Base-by-base conservation (phyloP, 2,329 filamentous ascomycete species). In the Paecilomyces sp. region DNA sequence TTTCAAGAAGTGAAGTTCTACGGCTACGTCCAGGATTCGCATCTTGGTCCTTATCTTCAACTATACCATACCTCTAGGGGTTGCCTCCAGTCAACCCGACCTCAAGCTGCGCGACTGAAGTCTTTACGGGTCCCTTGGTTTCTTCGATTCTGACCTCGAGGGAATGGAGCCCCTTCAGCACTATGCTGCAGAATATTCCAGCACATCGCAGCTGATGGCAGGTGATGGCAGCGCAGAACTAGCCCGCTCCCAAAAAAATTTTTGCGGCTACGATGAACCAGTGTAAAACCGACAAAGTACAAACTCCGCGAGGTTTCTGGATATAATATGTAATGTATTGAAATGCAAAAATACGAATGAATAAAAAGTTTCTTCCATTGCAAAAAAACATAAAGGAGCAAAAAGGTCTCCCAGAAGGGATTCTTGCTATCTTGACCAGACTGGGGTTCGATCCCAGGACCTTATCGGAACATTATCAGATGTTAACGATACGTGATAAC, bases 1-100 rank as follows among this genome's bases (percentile, higher is more conserved):
- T 2, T 96, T 96, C 70, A 73, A 80, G 50, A 67, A 72, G 61
- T 73, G 68, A 67, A 66, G 6, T n/a, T 8, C n/a, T 47, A 22
- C 41, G n/a, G n/a, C 18, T 15, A 18, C 8, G n/a, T 9, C 41
- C n/a, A n/a, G 18, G n/a, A 47, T 47, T 9, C 7, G 9, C 6
- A 47, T 47, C 41, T 47, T 15, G 41, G 41, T 8, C n/a, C n/a
- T 5, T 47, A 3, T 18, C 15, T 47, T 22, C 41, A 47, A 5
- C 15, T 47, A 47, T 22, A 18, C 41, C 41, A 47, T 47, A 47
- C 6, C 41, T 47, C 15, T 47, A 33, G n/a, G 13, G n/a, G 8
- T 47, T 47, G 41, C 13, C 6, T 8, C 15, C 12, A 36, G 36
- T 41, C 15, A 13, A 41, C 36, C 11, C 36, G 6, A 41, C 7